Evolutionary conservation across 1,139 yeast genomes (phyloP).

Genomic region (Taiozyma sp.): DNA sequence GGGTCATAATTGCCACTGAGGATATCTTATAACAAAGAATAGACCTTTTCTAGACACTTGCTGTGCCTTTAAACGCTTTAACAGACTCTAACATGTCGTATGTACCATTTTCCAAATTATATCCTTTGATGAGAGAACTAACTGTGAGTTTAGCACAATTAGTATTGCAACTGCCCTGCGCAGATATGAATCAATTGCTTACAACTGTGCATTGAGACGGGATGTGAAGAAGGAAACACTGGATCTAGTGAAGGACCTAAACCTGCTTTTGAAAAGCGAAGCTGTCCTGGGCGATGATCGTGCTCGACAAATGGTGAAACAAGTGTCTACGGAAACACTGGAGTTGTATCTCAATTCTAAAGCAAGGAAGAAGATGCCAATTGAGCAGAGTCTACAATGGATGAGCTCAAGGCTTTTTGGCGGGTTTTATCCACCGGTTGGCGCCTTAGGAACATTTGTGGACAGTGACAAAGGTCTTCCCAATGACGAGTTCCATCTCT

Average conservation of each 20-base stretch:
- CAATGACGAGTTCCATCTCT: slow-evolving; percentile 7
- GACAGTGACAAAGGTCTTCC: neutral
- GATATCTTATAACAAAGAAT: neutral
- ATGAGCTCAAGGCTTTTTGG: neutral
- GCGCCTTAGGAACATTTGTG: neutral
- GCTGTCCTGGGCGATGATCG: neutral
- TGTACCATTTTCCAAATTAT: neutral
- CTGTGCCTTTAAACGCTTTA: neutral
- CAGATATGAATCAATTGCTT: neutral
- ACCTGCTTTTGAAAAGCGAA: neutral
- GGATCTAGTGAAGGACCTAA: neutral
- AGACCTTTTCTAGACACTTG: neutral
- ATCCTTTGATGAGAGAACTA: neutral
- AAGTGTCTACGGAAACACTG: neutral
- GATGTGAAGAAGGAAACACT: neutral
- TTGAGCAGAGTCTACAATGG: neutral
- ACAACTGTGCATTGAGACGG: neutral
- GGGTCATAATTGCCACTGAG: neutral
- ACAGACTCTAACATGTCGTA: neutral
- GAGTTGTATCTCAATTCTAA: neutral
- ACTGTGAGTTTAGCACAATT: neutral
- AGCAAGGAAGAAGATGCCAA: neutral
- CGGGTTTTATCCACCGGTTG: neutral
- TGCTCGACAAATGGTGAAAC: neutral
- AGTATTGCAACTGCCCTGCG: neutral